phyloP scores from a whole-genome alignment of 2,329 filamentous ascomycete species.

The Neonectria faginata region DNA sequence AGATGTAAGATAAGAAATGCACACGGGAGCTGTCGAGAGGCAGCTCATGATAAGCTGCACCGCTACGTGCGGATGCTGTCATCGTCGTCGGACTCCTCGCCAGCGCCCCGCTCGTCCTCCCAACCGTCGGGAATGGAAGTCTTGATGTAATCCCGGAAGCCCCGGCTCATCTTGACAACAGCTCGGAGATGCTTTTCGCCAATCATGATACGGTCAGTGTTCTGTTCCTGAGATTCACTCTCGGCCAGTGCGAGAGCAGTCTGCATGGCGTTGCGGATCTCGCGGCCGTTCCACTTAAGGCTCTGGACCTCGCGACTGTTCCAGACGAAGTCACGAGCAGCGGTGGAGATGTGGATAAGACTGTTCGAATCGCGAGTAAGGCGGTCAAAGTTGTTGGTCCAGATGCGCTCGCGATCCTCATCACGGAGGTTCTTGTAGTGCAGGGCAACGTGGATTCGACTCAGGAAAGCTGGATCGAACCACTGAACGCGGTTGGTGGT shows the following conservation, averaged over 20 bases:
- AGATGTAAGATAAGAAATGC: not conserved
- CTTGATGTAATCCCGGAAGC: slow-evolving; percentile 50
- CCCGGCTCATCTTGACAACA: slow-evolving; percentile 52
- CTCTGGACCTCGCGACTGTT: slow-evolving; percentile 50
- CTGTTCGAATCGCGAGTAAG: slow-evolving; percentile 55
- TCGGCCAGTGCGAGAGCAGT: slow-evolving; percentile 59
- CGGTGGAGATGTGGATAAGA: slow-evolving; percentile 52
- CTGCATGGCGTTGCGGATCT: slow-evolving; percentile 59
- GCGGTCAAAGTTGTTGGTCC: slow-evolving; percentile 60
- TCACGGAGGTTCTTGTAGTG: slow-evolving; percentile 58
- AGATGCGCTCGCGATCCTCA: slow-evolving; percentile 58
- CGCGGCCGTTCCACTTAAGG: slow-evolving; percentile 57
- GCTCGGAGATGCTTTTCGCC: slow-evolving; percentile 50
- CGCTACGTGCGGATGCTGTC: slow-evolving; percentile 1
- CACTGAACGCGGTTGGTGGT: slow-evolving; percentile 62
- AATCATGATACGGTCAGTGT: slow-evolving; percentile 46
- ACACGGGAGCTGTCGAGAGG: not conserved
- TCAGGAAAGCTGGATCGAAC: slow-evolving; percentile 62
- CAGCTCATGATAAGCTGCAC: no score
- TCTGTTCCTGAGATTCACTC: slow-evolving; percentile 54
- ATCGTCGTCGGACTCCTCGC: slow-evolving; percentile 34
- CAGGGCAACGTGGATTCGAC: slow-evolving; percentile 62
- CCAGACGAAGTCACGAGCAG: slow-evolving; percentile 56
- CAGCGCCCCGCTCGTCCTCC: slow-evolving; percentile 33
- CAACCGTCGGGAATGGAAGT: slow-evolving; percentile 37